Percentiles rank a stretch among this genome's conserved stretches.
phyloP scores from a whole-genome alignment of 2,329 filamentous ascomycete species.

The Diatrype stigma region DNA sequence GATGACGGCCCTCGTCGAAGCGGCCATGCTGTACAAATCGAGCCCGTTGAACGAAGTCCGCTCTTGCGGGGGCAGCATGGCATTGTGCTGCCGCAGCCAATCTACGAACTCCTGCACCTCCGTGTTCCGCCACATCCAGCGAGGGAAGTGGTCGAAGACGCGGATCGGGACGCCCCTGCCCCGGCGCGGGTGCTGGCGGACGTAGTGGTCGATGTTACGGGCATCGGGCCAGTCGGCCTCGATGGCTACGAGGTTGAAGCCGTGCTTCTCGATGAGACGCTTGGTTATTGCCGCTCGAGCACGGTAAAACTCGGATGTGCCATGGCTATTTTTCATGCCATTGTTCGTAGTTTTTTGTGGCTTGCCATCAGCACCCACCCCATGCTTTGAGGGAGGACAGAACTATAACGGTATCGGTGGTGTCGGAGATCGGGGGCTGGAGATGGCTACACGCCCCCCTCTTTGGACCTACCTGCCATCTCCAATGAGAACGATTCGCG shows the following conservation, averaged over 20 bases:
- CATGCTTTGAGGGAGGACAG: neutral
- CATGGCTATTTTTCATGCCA: slow-evolving; percentile 32
- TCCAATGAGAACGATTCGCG: slow-evolving; percentile 38
- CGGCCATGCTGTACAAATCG: slow-evolving; percentile 33
- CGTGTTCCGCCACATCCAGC: slow-evolving; percentile 53
- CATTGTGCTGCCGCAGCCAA: slow-evolving; percentile 45
- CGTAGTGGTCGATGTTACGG: slow-evolving; percentile 46
- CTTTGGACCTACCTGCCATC: slow-evolving; percentile 32
- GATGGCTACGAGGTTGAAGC: slow-evolving; percentile 46
- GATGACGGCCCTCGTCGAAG: slow-evolving; percentile 19
- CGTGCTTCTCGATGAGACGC: slow-evolving; percentile 43
- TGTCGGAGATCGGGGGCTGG: too few relatives aligned
- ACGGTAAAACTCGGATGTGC: slow-evolving; percentile 51
- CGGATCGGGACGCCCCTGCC: slow-evolving; percentile 27
- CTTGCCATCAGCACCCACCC: neutral
- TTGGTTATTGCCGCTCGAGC: slow-evolving; percentile 49
- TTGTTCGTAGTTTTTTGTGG: neutral
- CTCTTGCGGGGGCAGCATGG: slow-evolving; percentile 10
- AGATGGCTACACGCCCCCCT: too few relatives aligned
- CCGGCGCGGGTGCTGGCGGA: slow-evolving; percentile 36
- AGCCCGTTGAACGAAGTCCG: slow-evolving; percentile 42
- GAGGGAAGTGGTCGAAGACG: slow-evolving; percentile 46
- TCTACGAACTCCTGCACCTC: slow-evolving; percentile 48
- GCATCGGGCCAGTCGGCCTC: slow-evolving; percentile 54
- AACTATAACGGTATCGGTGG: neutral